Percentiles rank a stretch among this genome's conserved stretches.
phyloP scores from a whole-genome alignment of 352 stramenopile genomes.

The Globisporangium carolinianum region DNA sequence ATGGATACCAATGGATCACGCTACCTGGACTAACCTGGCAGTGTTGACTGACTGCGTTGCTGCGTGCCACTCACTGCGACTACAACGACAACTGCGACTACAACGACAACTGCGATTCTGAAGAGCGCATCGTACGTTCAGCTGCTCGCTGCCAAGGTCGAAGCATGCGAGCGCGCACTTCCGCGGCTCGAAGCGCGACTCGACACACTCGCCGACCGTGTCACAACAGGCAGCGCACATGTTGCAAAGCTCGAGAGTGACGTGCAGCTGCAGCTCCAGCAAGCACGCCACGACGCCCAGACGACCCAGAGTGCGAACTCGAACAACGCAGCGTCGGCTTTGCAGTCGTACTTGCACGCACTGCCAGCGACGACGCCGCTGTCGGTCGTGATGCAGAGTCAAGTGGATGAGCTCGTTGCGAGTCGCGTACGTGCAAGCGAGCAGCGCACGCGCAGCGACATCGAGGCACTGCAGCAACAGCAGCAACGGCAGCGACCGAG shows the following conservation, averaged over 20 bases:
- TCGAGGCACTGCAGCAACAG: conserved; percentile 20
- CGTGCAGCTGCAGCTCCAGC: conserved; percentile 16
- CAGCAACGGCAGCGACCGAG: conserved; percentile 11
- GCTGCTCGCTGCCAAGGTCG: conserved; percentile 46
- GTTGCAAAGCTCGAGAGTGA: conserved; percentile 10
- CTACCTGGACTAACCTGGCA: too few relatives aligned
- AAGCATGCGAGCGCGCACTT: conserved; percentile 54
- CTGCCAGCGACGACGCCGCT: conserved; percentile 20
- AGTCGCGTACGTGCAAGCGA: conserved; percentile 27
- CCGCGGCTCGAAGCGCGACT: conserved; percentile 49
- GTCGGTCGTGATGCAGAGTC: conserved; percentile 35
- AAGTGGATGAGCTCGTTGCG: conserved; percentile 42
- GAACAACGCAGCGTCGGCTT: conserved; percentile 1
- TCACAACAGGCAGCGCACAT: conserved; percentile 23
- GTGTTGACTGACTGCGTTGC: too few relatives aligned
- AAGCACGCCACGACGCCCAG: conserved; percentile 23
- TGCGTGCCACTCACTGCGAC: too few relatives aligned
- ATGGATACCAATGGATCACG: too few relatives aligned
- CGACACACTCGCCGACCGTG: conserved; percentile 50
- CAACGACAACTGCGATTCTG: too few relatives aligned
- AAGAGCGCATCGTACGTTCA: conserved; percentile 45
- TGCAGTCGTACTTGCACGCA: conserved; percentile 4
- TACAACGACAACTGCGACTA: too few relatives aligned
- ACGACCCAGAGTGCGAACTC: conserved; percentile 4
- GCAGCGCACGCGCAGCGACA: conserved; percentile 20